Evolutionary conservation across 2,329 filamentous ascomycete genomes (phyloP).

Genomic region (Aspergillus sp.): DNA sequence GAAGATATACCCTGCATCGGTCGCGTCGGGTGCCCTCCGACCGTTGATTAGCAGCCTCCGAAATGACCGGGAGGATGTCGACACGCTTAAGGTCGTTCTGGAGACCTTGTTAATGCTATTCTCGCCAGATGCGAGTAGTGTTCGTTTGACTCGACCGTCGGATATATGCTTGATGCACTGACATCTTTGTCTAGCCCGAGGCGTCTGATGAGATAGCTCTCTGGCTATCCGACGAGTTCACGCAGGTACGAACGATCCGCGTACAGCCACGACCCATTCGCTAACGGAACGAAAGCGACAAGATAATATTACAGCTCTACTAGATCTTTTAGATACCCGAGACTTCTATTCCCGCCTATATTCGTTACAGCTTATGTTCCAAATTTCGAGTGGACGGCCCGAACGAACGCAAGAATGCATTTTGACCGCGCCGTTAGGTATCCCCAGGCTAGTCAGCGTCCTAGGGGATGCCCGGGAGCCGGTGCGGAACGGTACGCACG

Average conservation of each 20-base stretch:
- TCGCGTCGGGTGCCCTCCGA: constrained; percentile 87
- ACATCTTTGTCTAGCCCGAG: constrained; percentile 64
- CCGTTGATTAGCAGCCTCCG: constrained; percentile 81
- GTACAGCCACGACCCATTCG: constrained; percentile 19
- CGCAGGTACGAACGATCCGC: constrained; percentile 60
- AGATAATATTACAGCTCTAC: constrained; percentile 89
- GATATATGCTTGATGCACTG: constrained; percentile 17
- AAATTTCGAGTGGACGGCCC: constrained; percentile 80
- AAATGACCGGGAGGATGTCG: constrained; percentile 90
- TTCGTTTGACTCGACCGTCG: constrained; percentile 36
- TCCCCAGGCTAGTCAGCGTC: constrained; percentile 78
- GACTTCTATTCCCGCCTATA: constrained; percentile 94
- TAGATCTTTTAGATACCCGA: constrained; percentile 81
- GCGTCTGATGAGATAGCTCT: constrained; percentile 93
- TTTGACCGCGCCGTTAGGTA: constrained; percentile 81
- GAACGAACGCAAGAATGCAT: constrained; percentile 95
- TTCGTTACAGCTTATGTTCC: constrained; percentile 81
- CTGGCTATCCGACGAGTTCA: constrained; percentile 97
- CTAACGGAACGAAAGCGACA: constrained; percentile 67
- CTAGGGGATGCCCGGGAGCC: constrained; percentile 85
- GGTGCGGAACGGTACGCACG: constrained; percentile 67
- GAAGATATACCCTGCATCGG: constrained; percentile 92
- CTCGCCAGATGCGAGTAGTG: constrained; percentile 63
- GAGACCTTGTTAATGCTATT: constrained; percentile 97
- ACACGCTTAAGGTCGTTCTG: constrained; percentile 91